A percentile compares a stretch with the other conserved stretches of the same genome.
phyloP scores from a whole-genome alignment of 768 basidiomycete species.

The Leucocoprinus birnbaumii region DNA sequence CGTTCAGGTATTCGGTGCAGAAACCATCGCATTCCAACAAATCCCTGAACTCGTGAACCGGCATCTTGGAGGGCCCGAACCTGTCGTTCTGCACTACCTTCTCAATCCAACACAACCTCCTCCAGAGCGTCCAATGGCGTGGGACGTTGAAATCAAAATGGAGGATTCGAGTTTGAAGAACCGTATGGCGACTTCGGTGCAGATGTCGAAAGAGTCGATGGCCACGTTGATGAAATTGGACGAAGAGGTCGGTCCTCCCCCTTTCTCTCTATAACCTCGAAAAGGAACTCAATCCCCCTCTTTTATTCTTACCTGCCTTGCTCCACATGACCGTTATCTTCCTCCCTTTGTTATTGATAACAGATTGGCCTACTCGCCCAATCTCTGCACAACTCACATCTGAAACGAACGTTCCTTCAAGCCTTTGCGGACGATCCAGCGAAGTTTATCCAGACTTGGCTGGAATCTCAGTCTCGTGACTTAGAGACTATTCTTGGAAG shows the following conservation, averaged over 20 bases:
- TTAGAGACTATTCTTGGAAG: conserved; percentile 87
- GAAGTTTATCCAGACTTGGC: conserved; percentile 84
- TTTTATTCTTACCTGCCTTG: no score
- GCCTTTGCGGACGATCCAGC: conserved; percentile 79
- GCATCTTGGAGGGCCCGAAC: conserved; percentile 73
- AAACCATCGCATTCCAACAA: conserved; percentile 71
- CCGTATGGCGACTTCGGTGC: conserved; percentile 70
- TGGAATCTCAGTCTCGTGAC: conserved; percentile 90
- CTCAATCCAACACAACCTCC: conserved; percentile 60
- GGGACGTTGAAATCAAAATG: conserved; percentile 86
- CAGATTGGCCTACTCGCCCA: conserved; percentile 85
- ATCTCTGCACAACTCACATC: conserved; percentile 81
- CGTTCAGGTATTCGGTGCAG: conserved; percentile 65
- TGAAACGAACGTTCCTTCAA: conserved; percentile 83
- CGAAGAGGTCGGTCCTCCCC: conserved; percentile 68
- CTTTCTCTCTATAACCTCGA: background rate
- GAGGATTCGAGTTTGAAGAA: conserved; percentile 76
- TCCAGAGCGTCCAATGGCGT: conserved; percentile 72
- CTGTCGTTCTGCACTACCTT: conserved; percentile 76
- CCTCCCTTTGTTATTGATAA: background rate
- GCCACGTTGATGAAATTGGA: conserved; percentile 72
- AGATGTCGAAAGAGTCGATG: conserved; percentile 66
- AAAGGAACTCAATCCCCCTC: no score
- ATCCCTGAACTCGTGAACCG: conserved; percentile 86
- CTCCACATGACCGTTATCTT: no score